Percentiles rank a stretch among this genome's conserved stretches.
These are phyloP conservation scores for Candida schatavii DNA, from an alignment of 805 yeast species.

Conservation along the genomic window DNA sequence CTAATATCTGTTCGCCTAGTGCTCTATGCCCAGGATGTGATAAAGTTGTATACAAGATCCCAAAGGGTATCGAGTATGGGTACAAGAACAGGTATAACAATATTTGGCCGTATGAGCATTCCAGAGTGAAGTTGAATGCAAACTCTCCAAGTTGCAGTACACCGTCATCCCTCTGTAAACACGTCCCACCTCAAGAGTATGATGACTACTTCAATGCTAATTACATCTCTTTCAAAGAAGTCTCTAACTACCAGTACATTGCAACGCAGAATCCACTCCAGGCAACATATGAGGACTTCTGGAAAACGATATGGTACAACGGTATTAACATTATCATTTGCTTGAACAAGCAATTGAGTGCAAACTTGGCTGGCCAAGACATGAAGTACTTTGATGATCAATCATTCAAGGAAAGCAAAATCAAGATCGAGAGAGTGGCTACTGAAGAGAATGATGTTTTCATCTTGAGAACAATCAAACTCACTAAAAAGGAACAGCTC, in stretches of 20 bases:
- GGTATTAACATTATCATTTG: constrained; percentile 35
- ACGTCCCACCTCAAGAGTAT: constrained; percentile 7
- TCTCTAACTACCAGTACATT: constrained; percentile 30
- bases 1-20: constrained; percentile 35
- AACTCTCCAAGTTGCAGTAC: constrained; percentile 14
- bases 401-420: constrained; percentile 12
- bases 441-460: constrained; percentile 13
- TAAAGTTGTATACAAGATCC: constrained; percentile 34
- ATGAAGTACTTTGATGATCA: constrained; percentile 19
- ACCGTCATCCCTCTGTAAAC: constrained; percentile 12
- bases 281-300: constrained; percentile 42
- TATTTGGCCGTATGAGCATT: constrained; percentile 50
- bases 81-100: constrained; percentile 45
- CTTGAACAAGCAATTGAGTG: constrained; percentile 27
- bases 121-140: constrained; percentile 35
- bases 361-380: constrained; percentile 14
- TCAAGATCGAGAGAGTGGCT: constrained; percentile 11
- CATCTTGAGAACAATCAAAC: constrained; percentile 11
- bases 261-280: constrained; percentile 46
- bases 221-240: constrained; percentile 29
- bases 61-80: constrained; percentile 44
- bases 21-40: constrained; percentile 44
- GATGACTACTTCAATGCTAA: constrained; percentile 48
- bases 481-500: neutral
- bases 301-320: constrained; percentile 37